Conservation (phyloP, 371 early-diverging fungal species). For the Mitosporidium daphniae region DNA sequence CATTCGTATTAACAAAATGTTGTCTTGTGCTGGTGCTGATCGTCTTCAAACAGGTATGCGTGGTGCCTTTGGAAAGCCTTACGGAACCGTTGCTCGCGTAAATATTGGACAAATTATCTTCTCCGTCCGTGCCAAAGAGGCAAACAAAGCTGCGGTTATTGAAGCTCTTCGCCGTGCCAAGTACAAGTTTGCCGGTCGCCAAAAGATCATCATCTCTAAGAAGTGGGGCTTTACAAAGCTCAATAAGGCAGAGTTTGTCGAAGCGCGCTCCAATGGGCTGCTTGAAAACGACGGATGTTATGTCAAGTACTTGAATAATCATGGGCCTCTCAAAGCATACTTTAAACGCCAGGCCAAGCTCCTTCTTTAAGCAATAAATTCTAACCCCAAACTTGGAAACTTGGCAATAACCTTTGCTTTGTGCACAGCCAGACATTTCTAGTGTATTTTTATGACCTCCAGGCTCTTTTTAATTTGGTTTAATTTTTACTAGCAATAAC, state of each 20-base stretch:
- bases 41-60: constrained; percentile 99
- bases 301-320: constrained; percentile 67
- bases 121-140: constrained; percentile 87
- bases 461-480: too few relatives aligned
- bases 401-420: too few relatives aligned
- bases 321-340: constrained; percentile 39
- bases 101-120: constrained; percentile 92
- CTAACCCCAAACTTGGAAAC: too few relatives aligned
- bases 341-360: constrained; percentile 9
- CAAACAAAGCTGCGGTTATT: constrained; percentile 59
- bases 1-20: constrained; percentile 99
- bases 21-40: constrained; percentile 99
- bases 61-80: constrained; percentile 98
- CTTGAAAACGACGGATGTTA: constrained; percentile 77
- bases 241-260: constrained; percentile 35
- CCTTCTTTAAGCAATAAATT: too few relatives aligned
- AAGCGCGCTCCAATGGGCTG: constrained; percentile 23
- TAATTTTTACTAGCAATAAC: too few relatives aligned
- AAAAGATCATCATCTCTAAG: constrained; percentile 88
- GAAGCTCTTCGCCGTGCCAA: constrained; percentile 93
- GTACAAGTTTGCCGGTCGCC: constrained; percentile 99
- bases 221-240: constrained; percentile 99
- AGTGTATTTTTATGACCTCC: too few relatives aligned
- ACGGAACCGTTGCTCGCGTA: constrained; percentile 92
- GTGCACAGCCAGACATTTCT: too few relatives aligned